Conservation (phyloP, 2,329 filamentous ascomycete genomes). For the Xylariaceae sp. region DNA sequence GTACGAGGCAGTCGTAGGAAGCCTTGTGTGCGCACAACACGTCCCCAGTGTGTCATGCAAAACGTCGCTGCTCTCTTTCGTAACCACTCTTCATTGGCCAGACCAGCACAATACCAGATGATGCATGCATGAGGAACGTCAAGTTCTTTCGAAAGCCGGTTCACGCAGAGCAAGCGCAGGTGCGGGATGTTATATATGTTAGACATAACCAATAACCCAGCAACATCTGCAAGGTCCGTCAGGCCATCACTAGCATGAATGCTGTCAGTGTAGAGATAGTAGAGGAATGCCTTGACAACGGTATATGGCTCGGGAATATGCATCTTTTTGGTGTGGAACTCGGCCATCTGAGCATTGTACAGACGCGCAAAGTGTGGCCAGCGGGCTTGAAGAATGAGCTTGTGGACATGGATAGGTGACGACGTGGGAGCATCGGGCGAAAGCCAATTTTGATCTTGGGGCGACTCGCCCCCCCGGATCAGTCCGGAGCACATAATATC, state of each 20-base stretch:
- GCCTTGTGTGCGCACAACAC: constrained; percentile 83
- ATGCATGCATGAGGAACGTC: constrained; percentile 93
- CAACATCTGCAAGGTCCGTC: constrained; percentile 77
- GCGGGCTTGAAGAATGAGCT: constrained; percentile 86
- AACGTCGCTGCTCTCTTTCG: constrained; percentile 83
- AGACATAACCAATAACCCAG: constrained; percentile 92
- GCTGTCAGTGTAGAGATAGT: constrained; percentile 95
- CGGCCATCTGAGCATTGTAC: constrained; percentile 91
- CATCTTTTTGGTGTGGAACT: constrained; percentile 96
- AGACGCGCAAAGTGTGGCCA: constrained; percentile 96
- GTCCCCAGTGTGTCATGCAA: constrained; percentile 91
- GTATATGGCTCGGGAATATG: constrained; percentile 96
- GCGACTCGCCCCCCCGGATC: constrained; percentile 43
- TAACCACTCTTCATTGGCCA: constrained; percentile 91
- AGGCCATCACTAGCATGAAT: constrained; percentile 75
- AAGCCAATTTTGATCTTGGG: constrained; percentile 54
- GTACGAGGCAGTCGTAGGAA: constrained; percentile 78
- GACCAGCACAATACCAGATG: constrained; percentile 90
- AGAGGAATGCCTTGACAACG: constrained; percentile 90
- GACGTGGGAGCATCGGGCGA: constrained; percentile 65
- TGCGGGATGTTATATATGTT: constrained; percentile 98
- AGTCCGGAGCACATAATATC: constrained; percentile 56
- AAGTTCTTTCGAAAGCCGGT: constrained; percentile 83
- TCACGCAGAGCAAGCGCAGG: constrained; percentile 85
- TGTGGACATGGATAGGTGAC: constrained; percentile 87